Base-by-base conservation (phyloP, 2,329 filamentous ascomycete species). In the Calonectria leucothoes region DNA sequence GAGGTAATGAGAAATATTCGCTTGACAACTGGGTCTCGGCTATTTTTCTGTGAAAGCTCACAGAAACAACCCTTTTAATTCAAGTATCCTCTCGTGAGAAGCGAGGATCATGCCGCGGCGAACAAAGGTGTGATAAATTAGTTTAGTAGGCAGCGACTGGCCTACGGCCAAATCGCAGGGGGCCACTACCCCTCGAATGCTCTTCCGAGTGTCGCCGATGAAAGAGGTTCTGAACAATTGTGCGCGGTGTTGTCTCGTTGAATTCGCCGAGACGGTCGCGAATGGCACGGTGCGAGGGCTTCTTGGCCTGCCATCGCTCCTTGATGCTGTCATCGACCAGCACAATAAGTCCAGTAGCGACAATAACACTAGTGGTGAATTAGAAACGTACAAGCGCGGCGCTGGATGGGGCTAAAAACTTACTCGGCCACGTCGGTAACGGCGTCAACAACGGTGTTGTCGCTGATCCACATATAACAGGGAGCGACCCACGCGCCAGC, bases 271-370 rank as follows among this genome's bases (percentile, higher is more conserved):
- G 71, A 68, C 79, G 82, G 72, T 78, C 78, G 37, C 78, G 75
- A 31, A 80, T 79, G 52, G 79, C 79, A 52, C 79, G 78, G 61
- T 78, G 76, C 10, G 77, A 75, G 78, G 78, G 72, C 78, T 87
- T 89, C 81, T 86, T 87, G 48, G 84, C 83, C 77, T 87, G 92
- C 91, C 95, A 97, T 71, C 91, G 91, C 74, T 91, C 89, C 84
- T 94, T 94, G 87, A 98, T 98, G 86, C 93, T 95, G 85, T 98
- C 95, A 82, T 98, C 96, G 66, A 97, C 93, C 55, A 98, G 91
- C 10, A 94, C 92, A 79, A 98, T 92, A 78, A 98, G 90, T 29
- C 96, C 96, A n/a, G 95, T 97, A 59, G 95, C 92, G 75, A 98
- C 90, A 75, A 98, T 93, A 76, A 98, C 93, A 83, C 95, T 98